Evolutionary conservation across 495 filamentous ascomycete species (phyloP), one percentile per base, ranked within the genome.

Genomic region (Barbatosphaeria neglecta): DNA sequence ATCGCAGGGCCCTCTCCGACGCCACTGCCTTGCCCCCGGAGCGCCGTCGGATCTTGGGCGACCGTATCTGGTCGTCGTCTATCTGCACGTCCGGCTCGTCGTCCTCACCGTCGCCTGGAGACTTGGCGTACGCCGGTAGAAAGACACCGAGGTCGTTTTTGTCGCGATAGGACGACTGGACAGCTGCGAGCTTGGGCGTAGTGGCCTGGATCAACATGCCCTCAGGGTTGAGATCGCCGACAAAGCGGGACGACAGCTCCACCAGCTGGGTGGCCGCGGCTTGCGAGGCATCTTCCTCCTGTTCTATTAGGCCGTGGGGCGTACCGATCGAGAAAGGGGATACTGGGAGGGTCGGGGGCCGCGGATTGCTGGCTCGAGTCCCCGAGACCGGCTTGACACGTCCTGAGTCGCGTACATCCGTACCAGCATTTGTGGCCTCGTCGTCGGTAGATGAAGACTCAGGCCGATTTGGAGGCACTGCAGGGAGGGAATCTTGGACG

Each of bases 181-280:
- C 64, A 20, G 49, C 60, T 19, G 58, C 59, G 49, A 57, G 60
- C 24, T 63, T 52, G 43, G 55, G 57, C 19, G 69, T 68, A 22
- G 63, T 67, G 11, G 60, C 65, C 27, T 70, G 65, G 45, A 73
- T 62, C 19, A 78, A 61, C 9, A 74, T 67, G 22, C 67, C 64
- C 51, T 76, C 71, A n/a, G 74, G 74, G 52, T 70, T 76, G 11
- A 73, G 44, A 40, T 77, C 73, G 20, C 74, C 73, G 17, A 76
- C 57, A 40, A 75, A 79, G 1, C 67, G 57, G 15, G 57, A 54
- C 25, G 54, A 58, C 43, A 62, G 56, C 22, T 51, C 45, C 4
- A 60, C 48, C 8, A 60, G 42, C 22, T 58, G 55, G 15, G 51
- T 40, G 19, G 55, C 55, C 16, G 58, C 55, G 38, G 33, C 15